These are phyloP conservation scores for Pulicaria dysenterica DNA, from an alignment of 129 eudicot species.

Conservation along the genomic window DNA sequence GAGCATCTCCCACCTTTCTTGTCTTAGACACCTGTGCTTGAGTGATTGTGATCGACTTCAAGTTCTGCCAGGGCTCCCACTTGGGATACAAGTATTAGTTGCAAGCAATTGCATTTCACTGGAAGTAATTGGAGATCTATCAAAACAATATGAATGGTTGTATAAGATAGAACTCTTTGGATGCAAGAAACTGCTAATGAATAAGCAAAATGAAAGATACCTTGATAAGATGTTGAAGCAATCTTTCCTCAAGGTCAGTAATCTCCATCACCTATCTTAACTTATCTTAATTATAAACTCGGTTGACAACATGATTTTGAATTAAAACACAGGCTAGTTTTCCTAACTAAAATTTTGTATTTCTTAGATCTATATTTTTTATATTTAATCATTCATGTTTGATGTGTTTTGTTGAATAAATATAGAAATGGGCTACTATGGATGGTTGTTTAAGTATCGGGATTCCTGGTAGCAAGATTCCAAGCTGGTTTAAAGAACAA, in stretches of 20 bases:
- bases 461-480: conserved; percentile 6
- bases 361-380: background rate
- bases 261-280: background rate
- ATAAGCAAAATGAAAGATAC: background rate
- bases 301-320: background rate
- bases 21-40: background rate
- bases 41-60: background rate
- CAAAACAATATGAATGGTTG: background rate
- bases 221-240: background rate
- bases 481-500: conserved; percentile 20
- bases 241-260: conserved; percentile 1
- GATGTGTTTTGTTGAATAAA: background rate
- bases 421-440: conserved; percentile 13
- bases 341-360: background rate
- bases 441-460: background rate
- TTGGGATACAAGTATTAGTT: background rate
- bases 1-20: background rate
- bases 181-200: conserved; percentile 10
- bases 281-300: background rate
- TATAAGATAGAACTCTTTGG: background rate
- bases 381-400: background rate
- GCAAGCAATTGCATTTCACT: conserved; percentile 5
- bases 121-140: conserved; percentile 8
- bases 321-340: background rate
- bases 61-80: background rate